Conservation (phyloP, 441 rosid genomes). For the Populus hybrid region DNA sequence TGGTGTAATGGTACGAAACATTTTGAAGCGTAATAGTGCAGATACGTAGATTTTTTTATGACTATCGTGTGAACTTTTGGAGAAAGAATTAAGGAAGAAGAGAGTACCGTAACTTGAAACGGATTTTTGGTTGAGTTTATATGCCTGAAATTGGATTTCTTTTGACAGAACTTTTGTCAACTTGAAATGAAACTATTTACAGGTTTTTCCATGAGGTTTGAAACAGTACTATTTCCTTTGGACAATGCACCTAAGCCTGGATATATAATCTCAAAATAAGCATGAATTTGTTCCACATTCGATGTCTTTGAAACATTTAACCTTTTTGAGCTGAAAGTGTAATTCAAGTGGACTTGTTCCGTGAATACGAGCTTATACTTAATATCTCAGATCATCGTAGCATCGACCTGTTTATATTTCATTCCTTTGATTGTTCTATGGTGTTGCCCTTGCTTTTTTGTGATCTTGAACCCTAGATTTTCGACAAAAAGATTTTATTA, state of each 20-base stretch:
- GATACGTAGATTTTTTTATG: not conserved
- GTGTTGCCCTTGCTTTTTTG: not conserved
- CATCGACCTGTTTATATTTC: not conserved
- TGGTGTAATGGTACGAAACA: not conserved
- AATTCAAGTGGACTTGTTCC: not conserved
- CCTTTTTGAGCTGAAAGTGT: not conserved
- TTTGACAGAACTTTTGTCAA: not conserved
- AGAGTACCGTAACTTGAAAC: not conserved
- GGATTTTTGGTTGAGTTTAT: not conserved
- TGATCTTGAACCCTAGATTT: not conserved
- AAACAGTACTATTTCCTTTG: not conserved
- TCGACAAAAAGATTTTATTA: not conserved
- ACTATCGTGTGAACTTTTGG: not conserved
- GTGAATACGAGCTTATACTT: not conserved
- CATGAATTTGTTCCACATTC: not conserved
- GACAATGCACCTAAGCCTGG: not conserved
- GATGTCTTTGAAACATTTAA: not conserved
- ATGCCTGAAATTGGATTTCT: not conserved
- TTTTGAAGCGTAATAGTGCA: not conserved
- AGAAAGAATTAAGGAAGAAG: not conserved
- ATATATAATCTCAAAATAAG: not conserved
- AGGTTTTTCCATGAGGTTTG: not conserved
- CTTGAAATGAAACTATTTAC: not conserved
- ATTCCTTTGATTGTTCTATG: not conserved
- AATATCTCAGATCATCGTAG: not conserved